phyloP scores from a whole-genome alignment of 1,284 basidiomycete genomes.

The Microbotryum intermedium region DNA sequence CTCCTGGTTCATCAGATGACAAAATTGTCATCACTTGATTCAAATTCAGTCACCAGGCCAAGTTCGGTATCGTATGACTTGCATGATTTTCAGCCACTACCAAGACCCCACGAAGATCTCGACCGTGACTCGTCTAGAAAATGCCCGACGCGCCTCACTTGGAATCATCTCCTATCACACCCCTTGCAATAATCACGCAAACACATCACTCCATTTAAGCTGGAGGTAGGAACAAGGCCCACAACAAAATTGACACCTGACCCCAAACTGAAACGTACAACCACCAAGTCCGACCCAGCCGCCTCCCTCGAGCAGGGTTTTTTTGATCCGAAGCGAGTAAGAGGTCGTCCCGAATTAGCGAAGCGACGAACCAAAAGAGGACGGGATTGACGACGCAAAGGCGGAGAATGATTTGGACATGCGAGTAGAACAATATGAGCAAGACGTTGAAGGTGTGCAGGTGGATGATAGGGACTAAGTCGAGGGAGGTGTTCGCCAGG shows the following conservation, averaged over 20 bases:
- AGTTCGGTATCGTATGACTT: no score
- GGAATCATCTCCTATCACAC: no score
- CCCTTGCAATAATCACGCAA: no score
- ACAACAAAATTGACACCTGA: constrained; percentile 60
- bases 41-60: no score
- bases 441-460: constrained; percentile 45
- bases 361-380: constrained; percentile 73
- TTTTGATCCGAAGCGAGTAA: not conserved
- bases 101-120: no score
- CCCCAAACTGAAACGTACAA: constrained; percentile 72
- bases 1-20: no score
- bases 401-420: constrained; percentile 84
- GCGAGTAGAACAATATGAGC: constrained; percentile 66
- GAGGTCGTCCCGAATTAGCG: constrained; percentile 40
- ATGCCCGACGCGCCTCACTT: no score
- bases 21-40: no score
- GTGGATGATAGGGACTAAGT: constrained; percentile 44
- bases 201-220: constrained; percentile 46
- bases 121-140: no score
- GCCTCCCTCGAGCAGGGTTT: constrained; percentile 18
- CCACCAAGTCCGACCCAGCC: constrained; percentile 47
- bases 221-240: constrained; percentile 81
- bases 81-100: no score
- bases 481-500: constrained; percentile 35
- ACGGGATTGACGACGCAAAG: constrained; percentile 68